These are phyloP conservation scores for Aspergillus calidoustus DNA, from an alignment of 2,329 filamentous ascomycete species.

Conservation along the genomic window DNA sequence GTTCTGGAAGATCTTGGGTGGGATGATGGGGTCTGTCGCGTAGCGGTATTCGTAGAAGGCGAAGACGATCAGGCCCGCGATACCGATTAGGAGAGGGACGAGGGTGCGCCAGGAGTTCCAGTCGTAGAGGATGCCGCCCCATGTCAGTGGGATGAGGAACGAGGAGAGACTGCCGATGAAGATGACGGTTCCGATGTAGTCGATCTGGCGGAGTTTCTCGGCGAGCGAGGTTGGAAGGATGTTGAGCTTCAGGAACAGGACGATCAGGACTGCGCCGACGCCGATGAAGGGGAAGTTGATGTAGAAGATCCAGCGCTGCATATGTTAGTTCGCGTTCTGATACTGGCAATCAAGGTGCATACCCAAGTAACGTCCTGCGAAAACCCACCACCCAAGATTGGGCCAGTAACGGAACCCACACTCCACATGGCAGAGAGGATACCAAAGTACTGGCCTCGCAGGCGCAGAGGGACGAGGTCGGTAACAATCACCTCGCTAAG, in stretches of 20 bases:
- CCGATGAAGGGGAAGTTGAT: slow-evolving; percentile 44
- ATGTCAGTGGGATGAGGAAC: slow-evolving; percentile 38
- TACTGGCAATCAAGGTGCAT: slow-evolving; percentile 11
- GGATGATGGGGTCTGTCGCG: slow-evolving; percentile 44
- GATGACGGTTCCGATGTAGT: slow-evolving; percentile 36
- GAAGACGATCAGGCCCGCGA: slow-evolving; percentile 31
- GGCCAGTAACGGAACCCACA: slow-evolving; percentile 45
- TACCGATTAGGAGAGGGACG: slow-evolving; percentile 36
- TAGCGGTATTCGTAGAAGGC: slow-evolving; percentile 21
- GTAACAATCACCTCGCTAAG: slow-evolving; percentile 51
- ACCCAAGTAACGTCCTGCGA: slow-evolving; percentile 42
- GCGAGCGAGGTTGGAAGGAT: not conserved
- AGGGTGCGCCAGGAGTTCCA: slow-evolving; percentile 38
- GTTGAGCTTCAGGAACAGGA: slow-evolving; percentile 12
- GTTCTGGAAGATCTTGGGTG: slow-evolving; percentile 50
- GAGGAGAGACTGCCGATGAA: slow-evolving; percentile 33
- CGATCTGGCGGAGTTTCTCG: slow-evolving; percentile 29
- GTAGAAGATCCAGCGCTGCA: slow-evolving; percentile 42
- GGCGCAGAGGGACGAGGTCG: slow-evolving; percentile 49
- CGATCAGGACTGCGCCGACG: slow-evolving; percentile 26
- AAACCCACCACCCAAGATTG: slow-evolving; percentile 49
- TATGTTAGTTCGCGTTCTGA: not conserved
- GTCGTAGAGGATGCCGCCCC: slow-evolving; percentile 34
- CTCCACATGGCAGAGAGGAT: slow-evolving; percentile 47
- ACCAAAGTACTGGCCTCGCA: slow-evolving; percentile 47